phyloP scores from a whole-genome alignment of 75 land plant genomes.

The Picea glauca region DNA sequence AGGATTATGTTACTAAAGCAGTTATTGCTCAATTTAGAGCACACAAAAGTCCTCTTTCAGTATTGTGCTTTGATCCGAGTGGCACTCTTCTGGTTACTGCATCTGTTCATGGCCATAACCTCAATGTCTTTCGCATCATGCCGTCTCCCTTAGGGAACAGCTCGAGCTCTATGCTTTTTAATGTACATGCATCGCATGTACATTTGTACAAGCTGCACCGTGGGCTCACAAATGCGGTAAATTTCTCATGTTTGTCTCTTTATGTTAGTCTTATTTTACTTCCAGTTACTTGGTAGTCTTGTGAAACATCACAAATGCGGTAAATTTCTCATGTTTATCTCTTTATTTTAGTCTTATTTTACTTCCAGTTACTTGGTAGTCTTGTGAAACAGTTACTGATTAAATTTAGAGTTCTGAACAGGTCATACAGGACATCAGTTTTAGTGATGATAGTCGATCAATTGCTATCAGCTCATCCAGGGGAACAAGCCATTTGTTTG shows the following conservation, averaged over 20 bases:
- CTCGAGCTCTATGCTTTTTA: conserved; percentile 23
- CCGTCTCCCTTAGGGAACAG: conserved; percentile 34
- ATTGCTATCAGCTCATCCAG: conserved; percentile 96
- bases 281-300: background rate
- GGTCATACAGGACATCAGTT: conserved; percentile 97
- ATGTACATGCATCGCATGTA: conserved; percentile 36
- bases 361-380: background rate
- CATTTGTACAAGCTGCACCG: conserved; percentile 94
- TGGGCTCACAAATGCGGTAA: conserved; percentile 94
- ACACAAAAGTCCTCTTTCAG: conserved; percentile 84
- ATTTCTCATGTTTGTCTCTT: conserved; percentile 6
- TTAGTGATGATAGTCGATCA: conserved; percentile 89
- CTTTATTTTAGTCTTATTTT: background rate
- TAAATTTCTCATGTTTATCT: conserved; percentile 21
- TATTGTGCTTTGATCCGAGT: conserved; percentile 95
- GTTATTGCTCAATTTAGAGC: conserved; percentile 89
- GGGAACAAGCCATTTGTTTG: conserved; percentile 94
- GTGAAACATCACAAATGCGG: conserved; percentile 75
- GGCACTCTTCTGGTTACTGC: conserved; percentile 97
- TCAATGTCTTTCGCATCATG: conserved; percentile 86
- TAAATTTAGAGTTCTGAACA: conserved; percentile 16
- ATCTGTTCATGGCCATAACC: conserved; percentile 92
- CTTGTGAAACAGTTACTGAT: background rate
- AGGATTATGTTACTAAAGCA: conserved; percentile 72
- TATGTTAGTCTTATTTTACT: background rate